Base-by-base conservation (phyloP, 306 rosid species). In the Acacia crassicarpa region DNA sequence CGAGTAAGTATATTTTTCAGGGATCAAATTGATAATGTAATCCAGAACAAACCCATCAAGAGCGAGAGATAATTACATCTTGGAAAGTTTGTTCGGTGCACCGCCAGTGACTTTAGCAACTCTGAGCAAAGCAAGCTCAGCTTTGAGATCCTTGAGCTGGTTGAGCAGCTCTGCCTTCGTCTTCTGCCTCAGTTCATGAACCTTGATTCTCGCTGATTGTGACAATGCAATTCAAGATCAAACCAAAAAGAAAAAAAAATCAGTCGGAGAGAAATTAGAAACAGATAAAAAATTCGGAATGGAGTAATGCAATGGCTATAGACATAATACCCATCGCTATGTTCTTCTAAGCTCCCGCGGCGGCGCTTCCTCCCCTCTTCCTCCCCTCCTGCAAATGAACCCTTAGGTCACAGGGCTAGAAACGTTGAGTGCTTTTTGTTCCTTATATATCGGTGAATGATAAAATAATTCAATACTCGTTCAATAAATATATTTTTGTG, bases 81-180 rank as follows among this genome's bases (percentile, higher is more conserved):
- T 95, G 84, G 98, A 93, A 59, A 93, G 99, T 91, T 93, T 95
- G 92, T 95, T 95, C 77, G 99, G 92, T 4, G 98, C 98, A 44
- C 98, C 99, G 0, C 98, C 98, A 9, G 99, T 95, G 88, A 93
- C 99, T 91, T 95, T 95, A 17, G 99, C 96, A 5, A 95, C 99
- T n/a, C 98, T 98, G 67, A 95, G 99, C 72, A 92, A 86, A 8
- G 98, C 88, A 67, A 95, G 95, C 84, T 93, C 99, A 0, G 99
- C 98, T 87, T 93, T 95, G 80, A 95, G 98, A 67, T 95, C 99
- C 90, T 93, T 95, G 23, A 93, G 92, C 91, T 95, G 99, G 77
- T 10, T 80, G 88, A 90, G 78, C 11, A 95, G 87, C 12, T 95
- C 99, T 0, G 71, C 81, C 89, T 93, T 93, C 4, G 88, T 9